Evolutionary conservation across 306 rosid species (phyloP).

Genomic region (Trifolium dubium): DNA sequence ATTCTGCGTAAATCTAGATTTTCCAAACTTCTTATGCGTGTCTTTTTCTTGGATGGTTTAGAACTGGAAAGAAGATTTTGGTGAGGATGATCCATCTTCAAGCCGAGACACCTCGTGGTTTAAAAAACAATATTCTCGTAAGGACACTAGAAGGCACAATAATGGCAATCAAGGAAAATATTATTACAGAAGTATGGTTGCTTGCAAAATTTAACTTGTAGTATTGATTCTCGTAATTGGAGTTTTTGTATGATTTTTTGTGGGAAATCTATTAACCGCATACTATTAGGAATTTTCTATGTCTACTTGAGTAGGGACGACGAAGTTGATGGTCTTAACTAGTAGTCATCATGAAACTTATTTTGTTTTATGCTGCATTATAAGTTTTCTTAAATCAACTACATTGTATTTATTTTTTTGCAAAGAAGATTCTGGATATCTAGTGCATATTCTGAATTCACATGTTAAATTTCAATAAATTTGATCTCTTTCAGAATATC

Average conservation of each 20-base stretch:
- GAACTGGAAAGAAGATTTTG: conserved; percentile 40
- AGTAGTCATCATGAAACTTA: conserved; percentile 10
- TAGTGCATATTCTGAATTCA: conserved; percentile 22
- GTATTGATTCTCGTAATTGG: background rate
- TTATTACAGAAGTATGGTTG: conserved; percentile 23
- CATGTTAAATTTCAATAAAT: conserved; percentile 23
- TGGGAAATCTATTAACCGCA: conserved; percentile 15
- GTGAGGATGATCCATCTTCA: conserved; percentile 41
- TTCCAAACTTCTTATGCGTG: conserved; percentile 1
- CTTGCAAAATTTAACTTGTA: conserved; percentile 21
- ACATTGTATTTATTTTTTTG: background rate
- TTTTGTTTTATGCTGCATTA: conserved; percentile 37
- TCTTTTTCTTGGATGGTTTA: conserved; percentile 32
- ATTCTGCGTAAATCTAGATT: background rate
- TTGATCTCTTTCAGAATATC: conserved; percentile 52
- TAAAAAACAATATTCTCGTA: conserved; percentile 39
- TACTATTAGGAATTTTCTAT: conserved; percentile 1
- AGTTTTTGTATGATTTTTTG: conserved; percentile 15
- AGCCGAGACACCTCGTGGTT: conserved; percentile 38
- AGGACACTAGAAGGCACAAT: conserved; percentile 25
- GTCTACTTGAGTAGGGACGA: background rate
- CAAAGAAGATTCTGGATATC: conserved; percentile 27
- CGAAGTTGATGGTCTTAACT: conserved; percentile 4
- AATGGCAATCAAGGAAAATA: conserved; percentile 35
- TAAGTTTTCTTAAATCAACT: conserved; percentile 17